Percentiles rank a stretch among this genome's conserved stretches.
Conservation (phyloP, 164 flowering plant genomes). For the Stephania japonica region DNA sequence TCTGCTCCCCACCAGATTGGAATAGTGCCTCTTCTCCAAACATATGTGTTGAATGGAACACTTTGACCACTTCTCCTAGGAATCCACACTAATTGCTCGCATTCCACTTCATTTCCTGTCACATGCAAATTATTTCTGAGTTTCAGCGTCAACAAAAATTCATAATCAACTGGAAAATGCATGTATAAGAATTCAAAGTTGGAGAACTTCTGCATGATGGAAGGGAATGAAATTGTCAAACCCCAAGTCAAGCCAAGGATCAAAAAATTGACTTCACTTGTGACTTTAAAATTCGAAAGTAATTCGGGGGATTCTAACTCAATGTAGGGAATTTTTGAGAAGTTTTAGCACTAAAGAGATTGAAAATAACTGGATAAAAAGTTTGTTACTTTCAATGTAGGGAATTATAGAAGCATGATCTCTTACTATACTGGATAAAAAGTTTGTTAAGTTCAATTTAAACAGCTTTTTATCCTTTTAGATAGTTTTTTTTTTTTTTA, state of each 20-base stretch:
- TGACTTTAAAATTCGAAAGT: too few species aligned
- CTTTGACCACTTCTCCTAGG: constrained; percentile 65
- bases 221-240: not conserved
- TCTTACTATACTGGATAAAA: too few species aligned
- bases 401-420: too few species aligned
- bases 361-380: too few species aligned
- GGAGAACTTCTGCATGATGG: not conserved
- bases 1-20: constrained; percentile 99
- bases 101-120: constrained; percentile 98
- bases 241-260: not conserved
- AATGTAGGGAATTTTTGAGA: too few species aligned
- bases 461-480: too few species aligned
- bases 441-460: too few species aligned
- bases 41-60: constrained; percentile 80
- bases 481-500: too few species aligned
- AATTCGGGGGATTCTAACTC: too few species aligned
- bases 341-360: too few species aligned
- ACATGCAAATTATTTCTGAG: constrained; percentile 10
- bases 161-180: constrained; percentile 1
- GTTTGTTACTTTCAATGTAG: too few species aligned
- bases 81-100: constrained; percentile 96
- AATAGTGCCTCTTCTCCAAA: constrained; percentile 97
- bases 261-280: too few species aligned
- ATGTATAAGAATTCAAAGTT: not conserved
- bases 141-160: constrained; percentile 1